Percentiles rank a stretch among this genome's conserved stretches.
These are phyloP conservation scores for Gardenia jasminoides DNA, from an alignment of 257 asterid species.

Conservation along the genomic window DNA sequence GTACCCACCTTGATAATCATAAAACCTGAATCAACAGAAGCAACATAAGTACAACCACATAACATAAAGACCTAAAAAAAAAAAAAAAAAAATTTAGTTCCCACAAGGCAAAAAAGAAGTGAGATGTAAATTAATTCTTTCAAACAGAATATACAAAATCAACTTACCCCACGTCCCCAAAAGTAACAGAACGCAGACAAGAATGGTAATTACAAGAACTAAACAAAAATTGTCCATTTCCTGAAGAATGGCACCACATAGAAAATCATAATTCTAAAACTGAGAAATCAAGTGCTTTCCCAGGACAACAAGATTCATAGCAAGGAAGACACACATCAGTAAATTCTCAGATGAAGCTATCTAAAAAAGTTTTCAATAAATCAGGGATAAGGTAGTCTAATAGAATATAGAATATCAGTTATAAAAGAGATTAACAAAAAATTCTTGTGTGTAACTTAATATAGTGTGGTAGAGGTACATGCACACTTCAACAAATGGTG, in stretches of 20 bases:
- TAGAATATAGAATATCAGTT: not conserved
- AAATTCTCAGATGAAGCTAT: not conserved
- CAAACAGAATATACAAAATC: not conserved
- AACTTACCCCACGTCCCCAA: not conserved
- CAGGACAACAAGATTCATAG: too few relatives aligned
- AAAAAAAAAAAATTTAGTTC: not conserved
- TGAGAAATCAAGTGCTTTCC: too few relatives aligned
- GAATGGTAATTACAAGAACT: not conserved
- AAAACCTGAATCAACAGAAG: slow-evolving; percentile 46
- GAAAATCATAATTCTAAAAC: not conserved
- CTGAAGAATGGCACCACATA: not conserved
- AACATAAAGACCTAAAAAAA: not conserved
- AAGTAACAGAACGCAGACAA: not conserved
- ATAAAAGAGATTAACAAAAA: not conserved
- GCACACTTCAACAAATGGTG: not conserved
- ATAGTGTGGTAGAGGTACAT: not conserved
- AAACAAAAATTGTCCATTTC: too few relatives aligned
- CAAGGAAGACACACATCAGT: not conserved
- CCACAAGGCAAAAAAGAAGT: not conserved
- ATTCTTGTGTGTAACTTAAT: not conserved
- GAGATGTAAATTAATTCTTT: not conserved
- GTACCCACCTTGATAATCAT: slow-evolving; percentile 76
- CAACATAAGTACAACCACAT: not conserved
- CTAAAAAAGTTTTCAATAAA: not conserved
- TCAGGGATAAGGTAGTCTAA: not conserved